These are phyloP conservation scores for Colletotrichum sp. DNA, from an alignment of 2,329 filamentous ascomycete genomes.

Conservation along the genomic window DNA sequence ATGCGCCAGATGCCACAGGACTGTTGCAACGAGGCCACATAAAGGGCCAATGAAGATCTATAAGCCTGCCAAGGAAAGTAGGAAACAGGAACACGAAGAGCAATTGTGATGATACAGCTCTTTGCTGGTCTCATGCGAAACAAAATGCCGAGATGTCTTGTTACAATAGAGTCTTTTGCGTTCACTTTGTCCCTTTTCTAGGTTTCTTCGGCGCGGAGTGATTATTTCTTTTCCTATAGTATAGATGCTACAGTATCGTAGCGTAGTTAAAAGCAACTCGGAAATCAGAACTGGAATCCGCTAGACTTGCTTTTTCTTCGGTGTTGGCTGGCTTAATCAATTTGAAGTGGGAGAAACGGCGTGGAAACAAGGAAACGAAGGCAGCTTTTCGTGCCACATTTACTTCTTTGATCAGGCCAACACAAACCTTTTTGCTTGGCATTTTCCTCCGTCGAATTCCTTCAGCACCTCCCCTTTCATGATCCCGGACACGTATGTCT, in stretches of 20 bases:
- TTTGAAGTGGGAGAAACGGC: fast-evolving
- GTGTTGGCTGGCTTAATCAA: background rate
- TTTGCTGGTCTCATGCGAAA: background rate
- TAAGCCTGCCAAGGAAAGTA: fast-evolving
- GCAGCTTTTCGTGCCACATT: no score
- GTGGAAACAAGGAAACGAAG: fast-evolving
- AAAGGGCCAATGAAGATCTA: background rate
- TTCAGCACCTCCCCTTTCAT: background rate
- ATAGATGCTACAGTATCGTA: background rate
- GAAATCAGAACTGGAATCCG: background rate
- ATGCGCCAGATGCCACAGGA: background rate
- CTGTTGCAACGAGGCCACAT: background rate
- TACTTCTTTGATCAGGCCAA: background rate
- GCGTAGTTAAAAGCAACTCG: no score
- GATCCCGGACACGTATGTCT: background rate
- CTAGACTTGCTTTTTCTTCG: background rate
- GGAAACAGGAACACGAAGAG: background rate
- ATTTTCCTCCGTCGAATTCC: fast-evolving
- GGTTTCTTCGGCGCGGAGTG: no score
- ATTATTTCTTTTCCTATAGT: fast-evolving
- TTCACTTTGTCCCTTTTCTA: background rate
- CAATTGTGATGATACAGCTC: background rate
- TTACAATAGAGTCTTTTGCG: no score
- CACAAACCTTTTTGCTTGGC: fast-evolving
- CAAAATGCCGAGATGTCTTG: no score